A percentile compares a stretch with the other conserved stretches of the same genome.
Conservation (phyloP, 2,329 filamentous ascomycete species). For the Ophiostoma tasmaniense region DNA sequence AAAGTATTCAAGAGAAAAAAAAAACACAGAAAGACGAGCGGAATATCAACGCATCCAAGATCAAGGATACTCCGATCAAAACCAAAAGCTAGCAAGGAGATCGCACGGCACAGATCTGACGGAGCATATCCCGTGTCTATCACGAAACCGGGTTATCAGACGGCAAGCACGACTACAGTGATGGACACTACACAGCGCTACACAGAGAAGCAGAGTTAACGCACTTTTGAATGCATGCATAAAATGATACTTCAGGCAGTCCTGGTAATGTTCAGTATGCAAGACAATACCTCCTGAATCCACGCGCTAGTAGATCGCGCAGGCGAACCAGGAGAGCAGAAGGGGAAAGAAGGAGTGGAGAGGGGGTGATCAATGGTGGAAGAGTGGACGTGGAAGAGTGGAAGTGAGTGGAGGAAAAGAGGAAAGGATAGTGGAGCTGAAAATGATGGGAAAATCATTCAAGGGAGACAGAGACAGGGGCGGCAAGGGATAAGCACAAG, state of each 20-base stretch:
- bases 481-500: neutral
- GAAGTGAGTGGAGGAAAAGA: neutral
- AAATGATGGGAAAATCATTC: neutral
- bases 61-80: neutral
- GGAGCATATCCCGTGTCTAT: constrained; percentile 1
- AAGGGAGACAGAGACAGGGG: neutral
- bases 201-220: too few relatives aligned
- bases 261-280: neutral
- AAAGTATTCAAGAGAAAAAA: neutral
- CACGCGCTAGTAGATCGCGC: neutral
- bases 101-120: neutral
- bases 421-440: neutral
- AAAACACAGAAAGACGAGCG: neutral
- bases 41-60: neutral
- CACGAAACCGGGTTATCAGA: neutral
- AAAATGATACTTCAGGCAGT: neutral
- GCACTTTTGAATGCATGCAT: too few relatives aligned
- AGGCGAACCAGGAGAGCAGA: neutral
- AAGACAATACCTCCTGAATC: constrained; percentile 1
- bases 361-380: neutral
- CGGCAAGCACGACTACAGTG: neutral
- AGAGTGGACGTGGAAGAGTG: neutral
- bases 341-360: neutral
- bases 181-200: neutral
- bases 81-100: neutral